phyloP scores from a whole-genome alignment of 495 filamentous ascomycete genomes.

The Trichoderma orchidacearum region DNA sequence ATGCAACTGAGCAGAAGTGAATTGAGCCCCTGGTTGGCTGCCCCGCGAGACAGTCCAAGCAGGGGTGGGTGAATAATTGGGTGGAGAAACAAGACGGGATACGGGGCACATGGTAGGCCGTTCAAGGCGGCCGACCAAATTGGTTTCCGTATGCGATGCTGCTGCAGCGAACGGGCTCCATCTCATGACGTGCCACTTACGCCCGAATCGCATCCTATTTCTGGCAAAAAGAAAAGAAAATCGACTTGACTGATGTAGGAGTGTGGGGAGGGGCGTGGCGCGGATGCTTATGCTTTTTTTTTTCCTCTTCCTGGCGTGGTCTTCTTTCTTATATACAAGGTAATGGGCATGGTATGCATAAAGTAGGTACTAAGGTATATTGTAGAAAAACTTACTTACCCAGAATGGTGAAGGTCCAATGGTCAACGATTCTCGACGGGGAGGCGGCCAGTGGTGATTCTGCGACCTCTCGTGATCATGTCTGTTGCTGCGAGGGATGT shows the following conservation, averaged over 20 bases:
- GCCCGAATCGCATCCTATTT: not conserved
- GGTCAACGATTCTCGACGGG: slow-evolving; percentile 25
- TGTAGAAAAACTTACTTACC: no score
- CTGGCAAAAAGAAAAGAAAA: no score
- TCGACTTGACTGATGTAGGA: no score
- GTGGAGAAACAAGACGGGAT: not conserved
- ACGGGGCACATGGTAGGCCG: not conserved
- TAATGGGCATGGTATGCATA: no score
- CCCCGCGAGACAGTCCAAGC: not conserved
- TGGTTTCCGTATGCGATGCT: not conserved
- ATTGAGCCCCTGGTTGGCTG: not conserved
- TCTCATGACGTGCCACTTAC: not conserved
- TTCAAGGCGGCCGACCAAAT: not conserved
- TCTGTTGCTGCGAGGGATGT: not conserved
- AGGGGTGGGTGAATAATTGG: not conserved
- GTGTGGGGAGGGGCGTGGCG: no score
- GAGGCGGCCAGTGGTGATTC: slow-evolving; percentile 18
- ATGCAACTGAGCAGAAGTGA: not conserved
- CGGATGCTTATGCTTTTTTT: not conserved
- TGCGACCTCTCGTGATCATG: not conserved
- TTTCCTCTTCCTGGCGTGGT: not conserved
- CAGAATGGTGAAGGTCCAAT: slow-evolving; percentile 17
- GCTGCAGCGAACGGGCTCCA: not conserved
- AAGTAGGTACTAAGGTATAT: no score
- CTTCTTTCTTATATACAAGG: no score